Base-by-base conservation (phyloP, 1,139 yeast genomes). In the Candida frijolesensis region DNA sequence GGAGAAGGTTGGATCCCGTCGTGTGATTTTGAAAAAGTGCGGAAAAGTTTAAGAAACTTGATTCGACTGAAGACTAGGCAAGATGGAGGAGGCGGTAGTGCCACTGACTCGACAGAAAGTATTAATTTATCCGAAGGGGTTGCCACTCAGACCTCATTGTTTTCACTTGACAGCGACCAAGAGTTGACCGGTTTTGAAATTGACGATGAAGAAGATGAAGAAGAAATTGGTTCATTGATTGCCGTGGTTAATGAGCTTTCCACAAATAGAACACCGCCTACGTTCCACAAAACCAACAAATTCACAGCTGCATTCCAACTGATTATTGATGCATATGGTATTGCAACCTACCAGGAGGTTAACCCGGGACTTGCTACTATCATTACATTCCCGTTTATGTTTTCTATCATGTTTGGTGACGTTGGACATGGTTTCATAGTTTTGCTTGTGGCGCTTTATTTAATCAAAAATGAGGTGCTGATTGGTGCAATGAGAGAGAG, bases 341-440 rank as follows among this genome's bases (percentile, higher is more conserved):
- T 92, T 48, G 96, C 97, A 12, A 84, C 96, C 10, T 92, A 94
- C 70, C 91, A 89, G 64, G 99, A 94, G 68, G 95, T 94, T 35
- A 94, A 94, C 63, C 97, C 99, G 2, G 98, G 97, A 50, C 77
- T 94, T 57, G 96, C 99, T 4, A 89, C 99, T 0, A 82, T 92
- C 45, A 88, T 94, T 34, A 94, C 99, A 0, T 94, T 94, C 73
- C 99, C 99, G 12, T 94, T 95, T 70, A 90, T 94, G 97, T 94
- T 94, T 75, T 97, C 99, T 35, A 89, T 95, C 60, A 94, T 94
- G 99, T 94, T 94, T 78, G 99, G 99, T 70, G 99, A 94, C 72
- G 71, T 92, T 54, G 99, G 99, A 3, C 99, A 94, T 67, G 99
- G 99, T 15, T 74, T 90, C 49, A 80, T 95, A 54, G 76, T 95